Evolutionary conservation across 1,284 basidiomycete species (phyloP), one percentile per base, ranked within the genome.

Genomic region (Trichosporon sp.): DNA sequence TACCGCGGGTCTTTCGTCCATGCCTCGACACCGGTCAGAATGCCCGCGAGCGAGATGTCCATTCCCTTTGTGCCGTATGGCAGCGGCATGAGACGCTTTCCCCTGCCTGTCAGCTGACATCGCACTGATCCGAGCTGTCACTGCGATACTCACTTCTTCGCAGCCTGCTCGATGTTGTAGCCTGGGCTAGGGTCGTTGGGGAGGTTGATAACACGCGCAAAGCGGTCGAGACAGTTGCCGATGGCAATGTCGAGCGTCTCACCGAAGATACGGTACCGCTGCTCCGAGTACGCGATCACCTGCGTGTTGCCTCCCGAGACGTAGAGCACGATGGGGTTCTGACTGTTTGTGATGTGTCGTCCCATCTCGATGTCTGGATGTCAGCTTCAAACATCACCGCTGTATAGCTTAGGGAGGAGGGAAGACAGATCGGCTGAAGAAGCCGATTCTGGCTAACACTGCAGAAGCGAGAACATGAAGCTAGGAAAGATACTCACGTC

Each of bases 301-400:
- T 99, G 97, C 0, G 97, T 99, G 84, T 99, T 99, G 10, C 97
- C 97, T 14, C 97, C 97, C 0, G 96, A 98, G 11, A 99, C 97
- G 81, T 99, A 99, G 40, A 99, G 89, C 1, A 99, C 96, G 77
- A 99, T 92, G 0, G 97, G 97, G 78, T 98, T 97, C 71, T 90
- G 90, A 1, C 97, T 96, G 43, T 91, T 91, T 0, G 97, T 99
- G 76, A 99, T 94, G 75, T 94, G 90, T 46, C 97, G 88, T 21
- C 97, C 97, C 93, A 99, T 99, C 84, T 99, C 97, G 76, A 99
- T 99, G 81, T 99, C 95, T 97, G 82, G 14, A 1, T 10, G 59
- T 19, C 4, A 32, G 14, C 38, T 14, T 26, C 26, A 26, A 26
- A 26, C 26, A 26, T 26, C 26, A 26, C 26, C 26, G 26, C 26